Conservation (phyloP, 2,329 filamentous ascomycete species). For the Sporothrix mexicana region DNA sequence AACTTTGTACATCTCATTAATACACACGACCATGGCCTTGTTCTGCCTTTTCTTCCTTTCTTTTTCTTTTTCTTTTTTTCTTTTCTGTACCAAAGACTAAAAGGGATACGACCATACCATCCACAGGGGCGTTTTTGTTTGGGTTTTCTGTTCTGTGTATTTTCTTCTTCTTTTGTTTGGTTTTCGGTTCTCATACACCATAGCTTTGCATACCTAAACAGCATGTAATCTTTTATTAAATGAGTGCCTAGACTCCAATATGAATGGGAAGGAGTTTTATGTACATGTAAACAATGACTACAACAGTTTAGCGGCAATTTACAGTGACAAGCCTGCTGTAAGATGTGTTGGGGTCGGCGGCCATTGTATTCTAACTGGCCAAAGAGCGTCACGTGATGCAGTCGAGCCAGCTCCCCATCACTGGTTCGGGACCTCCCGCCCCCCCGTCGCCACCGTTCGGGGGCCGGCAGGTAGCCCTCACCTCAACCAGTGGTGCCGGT, state of each 20-base stretch:
- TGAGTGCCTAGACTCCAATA: background rate
- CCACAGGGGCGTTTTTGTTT: background rate
- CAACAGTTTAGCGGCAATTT: background rate
- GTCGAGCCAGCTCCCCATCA: no score
- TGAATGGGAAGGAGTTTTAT: no score
- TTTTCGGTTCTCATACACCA: background rate
- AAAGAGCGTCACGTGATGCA: no score
- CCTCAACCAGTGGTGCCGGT: no score
- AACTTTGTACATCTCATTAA: background rate
- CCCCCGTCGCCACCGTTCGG: no score
- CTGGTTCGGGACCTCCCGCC: no score
- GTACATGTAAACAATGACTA: background rate
- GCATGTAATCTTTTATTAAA: background rate
- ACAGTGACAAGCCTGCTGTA: background rate
- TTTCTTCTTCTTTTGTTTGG: no score
- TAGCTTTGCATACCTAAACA: no score
- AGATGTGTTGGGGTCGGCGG: no score
- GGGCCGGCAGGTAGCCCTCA: no score
- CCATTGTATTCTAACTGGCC: no score
- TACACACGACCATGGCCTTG: background rate
- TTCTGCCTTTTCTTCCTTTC: background rate
- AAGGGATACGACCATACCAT: constrained; percentile 1
- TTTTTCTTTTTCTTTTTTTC: background rate
- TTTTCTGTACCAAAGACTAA: background rate
- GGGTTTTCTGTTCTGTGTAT: background rate